phyloP scores from a whole-genome alignment of 2,329 filamentous ascomycete species.

The Claviceps capensis region DNA sequence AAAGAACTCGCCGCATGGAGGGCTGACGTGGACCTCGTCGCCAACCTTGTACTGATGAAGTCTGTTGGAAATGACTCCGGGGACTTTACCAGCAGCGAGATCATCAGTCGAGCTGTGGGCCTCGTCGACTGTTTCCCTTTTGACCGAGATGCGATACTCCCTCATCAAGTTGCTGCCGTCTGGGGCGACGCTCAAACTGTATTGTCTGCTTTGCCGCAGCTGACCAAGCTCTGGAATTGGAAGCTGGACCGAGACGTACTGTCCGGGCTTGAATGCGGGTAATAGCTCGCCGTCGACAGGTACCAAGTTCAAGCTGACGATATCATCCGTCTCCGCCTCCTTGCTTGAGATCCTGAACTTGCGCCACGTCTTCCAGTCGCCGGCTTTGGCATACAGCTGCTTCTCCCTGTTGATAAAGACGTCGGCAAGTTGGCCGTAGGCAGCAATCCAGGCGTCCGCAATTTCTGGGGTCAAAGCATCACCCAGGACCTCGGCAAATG shows the following conservation, averaged over 20 bases:
- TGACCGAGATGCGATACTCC: slow-evolving; percentile 63
- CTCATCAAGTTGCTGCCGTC: slow-evolving; percentile 28
- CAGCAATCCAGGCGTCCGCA: slow-evolving; percentile 55
- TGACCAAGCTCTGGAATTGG: slow-evolving; percentile 43
- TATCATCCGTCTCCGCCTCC: slow-evolving; percentile 42
- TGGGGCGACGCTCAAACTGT: slow-evolving; percentile 52
- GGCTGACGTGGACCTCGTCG: slow-evolving; percentile 39
- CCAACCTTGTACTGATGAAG: slow-evolving; percentile 37
- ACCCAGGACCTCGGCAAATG: slow-evolving; percentile 55
- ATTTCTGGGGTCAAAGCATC: slow-evolving; percentile 52
- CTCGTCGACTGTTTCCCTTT: slow-evolving; percentile 36
- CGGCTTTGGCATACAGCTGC: slow-evolving; percentile 40
- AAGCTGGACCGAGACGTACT: slow-evolving; percentile 57
- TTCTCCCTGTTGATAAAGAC: slow-evolving; percentile 55
- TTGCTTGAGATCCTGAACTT: slow-evolving; percentile 44
- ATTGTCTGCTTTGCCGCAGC: slow-evolving; percentile 60
- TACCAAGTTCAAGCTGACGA: slow-evolving; percentile 58
- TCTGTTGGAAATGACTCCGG: slow-evolving; percentile 38
- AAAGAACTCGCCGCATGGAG: slow-evolving; percentile 48
- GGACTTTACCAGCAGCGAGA: slow-evolving; percentile 19
- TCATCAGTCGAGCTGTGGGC: slow-evolving; percentile 16
- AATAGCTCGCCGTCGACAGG: slow-evolving; percentile 43
- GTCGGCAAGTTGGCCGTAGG: slow-evolving; percentile 57
- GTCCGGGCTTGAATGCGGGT: slow-evolving; percentile 52
- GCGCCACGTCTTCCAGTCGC: slow-evolving; percentile 34